Base-by-base conservation (phyloP, 1,284 basidiomycete genomes). In the Cystobasidiaceae sp. region DNA sequence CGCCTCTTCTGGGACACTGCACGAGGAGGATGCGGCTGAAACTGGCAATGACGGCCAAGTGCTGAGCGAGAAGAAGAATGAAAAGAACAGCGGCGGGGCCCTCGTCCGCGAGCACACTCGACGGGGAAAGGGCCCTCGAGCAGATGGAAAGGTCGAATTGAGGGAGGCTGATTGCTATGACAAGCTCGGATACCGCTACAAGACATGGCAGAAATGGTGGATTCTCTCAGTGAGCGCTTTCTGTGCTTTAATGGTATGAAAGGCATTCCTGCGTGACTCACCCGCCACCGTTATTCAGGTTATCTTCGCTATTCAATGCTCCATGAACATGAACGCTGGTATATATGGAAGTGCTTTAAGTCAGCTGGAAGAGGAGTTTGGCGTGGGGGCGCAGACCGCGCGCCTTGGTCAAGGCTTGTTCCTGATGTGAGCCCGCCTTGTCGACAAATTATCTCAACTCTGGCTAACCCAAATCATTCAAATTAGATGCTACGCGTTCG, bases 401-500 rank as follows among this genome's bases (percentile, higher is more conserved):
- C 69, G 79, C 33, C 74, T 78, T 2, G 76, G 76, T 41, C 76
- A 78, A 68, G 75, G 75, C 73, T 71, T 78, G 48, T 79, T 78
- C 70, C 70, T 80, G 19, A 73, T 79, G n/a, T n/a, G n/a, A n/a
- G n/a, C 17, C 70, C 41, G 13, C 62, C 66, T 52, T 63, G 32
- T 30, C 57, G 66, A 23, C 64, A 64, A 21, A 61, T 58, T 13
- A 41, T 19, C 43, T 11, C n/a, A 33, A 15, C 39, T 41, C 39
- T 19, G 4, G 25, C 27, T 28, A 37, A 44, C 52, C 28, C 19
- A 27, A 27, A 45, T 27, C 25, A 43, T 43, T 41, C 41, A n/a
- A 15, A 15, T 11, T 15, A 17, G 17, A 27, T 27, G 17, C 23
- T 25, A 49, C 23, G 21, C 44, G 11, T 46, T 15, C 21, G 13